These are phyloP conservation scores for Cladochytrium replicatum DNA, from an alignment of 192 early-diverging fungal genomes.

Conservation along the genomic window DNA sequence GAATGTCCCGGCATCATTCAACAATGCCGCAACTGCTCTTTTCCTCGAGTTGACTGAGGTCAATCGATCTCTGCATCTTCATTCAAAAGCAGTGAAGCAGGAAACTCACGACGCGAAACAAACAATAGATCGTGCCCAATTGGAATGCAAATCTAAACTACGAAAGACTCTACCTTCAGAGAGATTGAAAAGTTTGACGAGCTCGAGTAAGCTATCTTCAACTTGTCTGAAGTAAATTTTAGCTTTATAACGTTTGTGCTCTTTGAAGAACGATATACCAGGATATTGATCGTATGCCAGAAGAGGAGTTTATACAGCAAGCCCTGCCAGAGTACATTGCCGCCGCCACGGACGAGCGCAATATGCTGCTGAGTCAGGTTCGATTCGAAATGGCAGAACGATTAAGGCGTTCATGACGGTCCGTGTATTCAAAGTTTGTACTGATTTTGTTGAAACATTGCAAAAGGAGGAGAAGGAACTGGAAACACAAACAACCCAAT, in stretches of 20 bases:
- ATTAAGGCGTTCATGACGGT: constrained; percentile 9
- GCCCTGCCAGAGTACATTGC: constrained; percentile 20
- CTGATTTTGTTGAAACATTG: constrained; percentile 3
- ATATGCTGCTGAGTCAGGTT: constrained; percentile 43
- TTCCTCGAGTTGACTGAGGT: constrained; percentile 20
- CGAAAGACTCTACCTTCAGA: constrained; percentile 43
- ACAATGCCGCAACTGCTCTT: too few species aligned
- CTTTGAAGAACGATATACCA: constrained; percentile 46
- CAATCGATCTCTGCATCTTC: constrained; percentile 9
- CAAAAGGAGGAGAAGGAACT: constrained; percentile 16
- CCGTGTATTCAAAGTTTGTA: neutral
- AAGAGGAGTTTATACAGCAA: constrained; percentile 23
- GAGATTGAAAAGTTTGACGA: constrained; percentile 46
- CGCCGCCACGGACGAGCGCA: constrained; percentile 23
- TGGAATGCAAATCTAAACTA: constrained; percentile 44
- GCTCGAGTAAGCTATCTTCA: constrained; percentile 35
- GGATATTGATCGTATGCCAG: constrained; percentile 31
- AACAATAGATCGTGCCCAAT: constrained; percentile 35
- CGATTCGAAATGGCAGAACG: constrained; percentile 43
- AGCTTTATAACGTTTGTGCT: neutral
- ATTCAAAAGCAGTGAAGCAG: constrained; percentile 30
- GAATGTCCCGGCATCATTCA: too few species aligned
- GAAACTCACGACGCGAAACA: constrained; percentile 42
- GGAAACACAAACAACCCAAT: neutral
- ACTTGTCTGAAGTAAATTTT: too few species aligned